Percentiles rank a stretch among this genome's conserved stretches.
Evolutionary conservation across 139 green algal species (phyloP).

Genomic region (Volvox reticuliferus): DNA sequence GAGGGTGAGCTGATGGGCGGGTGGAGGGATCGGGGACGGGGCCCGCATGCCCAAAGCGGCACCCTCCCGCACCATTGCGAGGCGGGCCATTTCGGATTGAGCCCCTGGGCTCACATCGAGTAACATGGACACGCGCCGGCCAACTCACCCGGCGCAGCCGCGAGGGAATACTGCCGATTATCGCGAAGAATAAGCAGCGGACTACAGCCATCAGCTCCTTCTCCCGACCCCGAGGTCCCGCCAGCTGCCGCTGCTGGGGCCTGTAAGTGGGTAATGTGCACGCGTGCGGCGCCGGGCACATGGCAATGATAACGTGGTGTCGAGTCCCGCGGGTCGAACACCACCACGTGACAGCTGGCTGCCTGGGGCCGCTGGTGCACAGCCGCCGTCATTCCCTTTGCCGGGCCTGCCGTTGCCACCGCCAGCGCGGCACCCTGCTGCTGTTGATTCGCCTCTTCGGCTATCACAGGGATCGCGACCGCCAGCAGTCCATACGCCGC

Average conservation of each 20-base stretch:
- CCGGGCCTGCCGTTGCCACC: not conserved
- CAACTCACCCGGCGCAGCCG: slow-evolving; percentile 1
- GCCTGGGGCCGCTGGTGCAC: slow-evolving; percentile 17
- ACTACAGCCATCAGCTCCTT: slow-evolving; percentile 16
- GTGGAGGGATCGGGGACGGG: too few species aligned
- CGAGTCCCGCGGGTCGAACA: slow-evolving; percentile 54
- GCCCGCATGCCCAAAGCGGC: too few species aligned
- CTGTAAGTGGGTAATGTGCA: slow-evolving; percentile 46
- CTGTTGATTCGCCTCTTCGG: too few species aligned
- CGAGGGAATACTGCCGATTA: slow-evolving; percentile 54
- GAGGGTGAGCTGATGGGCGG: too few species aligned
- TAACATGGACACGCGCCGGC: not conserved
- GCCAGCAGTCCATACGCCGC: slow-evolving; percentile 51
- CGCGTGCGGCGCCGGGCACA: slow-evolving; percentile 22
- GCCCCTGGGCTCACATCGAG: too few species aligned
- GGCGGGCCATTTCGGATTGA: too few species aligned
- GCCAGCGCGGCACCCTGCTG: not conserved
- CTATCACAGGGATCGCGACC: slow-evolving; percentile 51
- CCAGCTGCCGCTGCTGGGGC: slow-evolving; percentile 3
- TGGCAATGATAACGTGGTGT: slow-evolving; percentile 43
- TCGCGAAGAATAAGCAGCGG: slow-evolving; percentile 70
- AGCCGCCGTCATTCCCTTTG: not conserved
- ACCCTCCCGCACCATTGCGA: too few species aligned
- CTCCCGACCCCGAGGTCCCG: not conserved
- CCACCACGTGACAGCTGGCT: slow-evolving; percentile 52